Conservation (phyloP, 768 basidiomycete species). For the Hebeloma cylindrosporum region DNA sequence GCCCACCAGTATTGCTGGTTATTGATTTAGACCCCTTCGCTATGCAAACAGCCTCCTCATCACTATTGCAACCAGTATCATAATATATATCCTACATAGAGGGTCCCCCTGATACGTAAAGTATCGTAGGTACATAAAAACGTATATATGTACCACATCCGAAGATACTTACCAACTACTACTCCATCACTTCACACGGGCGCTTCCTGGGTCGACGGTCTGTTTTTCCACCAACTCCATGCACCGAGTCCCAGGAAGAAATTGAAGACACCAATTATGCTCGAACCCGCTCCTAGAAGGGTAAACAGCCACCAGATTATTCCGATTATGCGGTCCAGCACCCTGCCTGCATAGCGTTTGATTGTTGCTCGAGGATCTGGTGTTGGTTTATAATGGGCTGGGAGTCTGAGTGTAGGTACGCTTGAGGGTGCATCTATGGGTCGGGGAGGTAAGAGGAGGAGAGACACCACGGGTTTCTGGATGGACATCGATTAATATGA, state of each 20-base stretch:
- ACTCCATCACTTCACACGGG: constrained; percentile 7
- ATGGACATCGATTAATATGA: not conserved
- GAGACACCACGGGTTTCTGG: constrained; percentile 84
- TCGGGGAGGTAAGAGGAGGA: constrained; percentile 61
- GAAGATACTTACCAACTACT: not conserved
- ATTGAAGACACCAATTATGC: constrained; percentile 69
- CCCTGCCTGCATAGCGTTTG: constrained; percentile 66
- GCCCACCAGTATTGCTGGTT: no score
- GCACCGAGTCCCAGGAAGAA: constrained; percentile 65
- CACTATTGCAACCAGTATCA: no score
- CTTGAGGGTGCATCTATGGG: constrained; percentile 25
- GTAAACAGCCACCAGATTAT: constrained; percentile 76
- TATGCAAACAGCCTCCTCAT: no score
- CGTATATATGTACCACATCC: not conserved
- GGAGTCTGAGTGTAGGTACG: constrained; percentile 51
- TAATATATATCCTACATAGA: no score
- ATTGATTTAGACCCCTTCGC: no score
- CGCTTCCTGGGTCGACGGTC: constrained; percentile 11
- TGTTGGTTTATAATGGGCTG: constrained; percentile 46
- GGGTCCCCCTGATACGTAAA: no score
- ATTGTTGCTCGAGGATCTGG: constrained; percentile 53
- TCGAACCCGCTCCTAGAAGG: constrained; percentile 75
- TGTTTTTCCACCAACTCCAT: constrained; percentile 59
- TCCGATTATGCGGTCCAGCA: constrained; percentile 74
- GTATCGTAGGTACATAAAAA: not conserved